A percentile compares a stretch with the other conserved stretches of the same genome.
Evolutionary conservation across 1,284 basidiomycete genomes (phyloP).

Genomic region (Ceratobasidium sp.): DNA sequence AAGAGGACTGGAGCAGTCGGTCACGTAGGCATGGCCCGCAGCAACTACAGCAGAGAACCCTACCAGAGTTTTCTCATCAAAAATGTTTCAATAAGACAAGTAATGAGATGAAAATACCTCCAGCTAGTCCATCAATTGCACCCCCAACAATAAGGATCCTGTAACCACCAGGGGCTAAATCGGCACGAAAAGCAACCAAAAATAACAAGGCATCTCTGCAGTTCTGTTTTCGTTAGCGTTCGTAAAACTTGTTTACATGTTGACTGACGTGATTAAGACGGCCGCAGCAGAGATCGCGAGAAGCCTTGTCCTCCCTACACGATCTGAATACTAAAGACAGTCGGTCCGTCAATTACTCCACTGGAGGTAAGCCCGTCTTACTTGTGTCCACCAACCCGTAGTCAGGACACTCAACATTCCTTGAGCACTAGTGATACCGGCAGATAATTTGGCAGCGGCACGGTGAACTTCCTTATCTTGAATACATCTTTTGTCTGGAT

Average conservation of each 20-base stretch:
- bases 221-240: background rate
- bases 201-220: constrained; percentile 71
- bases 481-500: constrained; percentile 36
- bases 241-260: background rate
- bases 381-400: constrained; percentile 56
- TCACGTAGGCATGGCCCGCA: constrained; percentile 66
- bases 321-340: constrained; percentile 70
- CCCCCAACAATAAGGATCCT: constrained; percentile 79
- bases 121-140: constrained; percentile 76
- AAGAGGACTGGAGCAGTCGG: constrained; percentile 63
- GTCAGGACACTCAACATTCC: constrained; percentile 42
- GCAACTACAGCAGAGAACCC: constrained; percentile 61
- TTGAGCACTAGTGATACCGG: constrained; percentile 28
- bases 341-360: background rate
- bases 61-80: constrained; percentile 48
- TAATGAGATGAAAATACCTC: constrained; percentile 61
- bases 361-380: constrained; percentile 50
- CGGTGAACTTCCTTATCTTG: constrained; percentile 41
- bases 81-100: background rate
- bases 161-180: constrained; percentile 76
- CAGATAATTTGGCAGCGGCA: constrained; percentile 36
- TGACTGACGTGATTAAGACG: constrained; percentile 60
- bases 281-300: constrained; percentile 70
- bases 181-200: constrained; percentile 64
- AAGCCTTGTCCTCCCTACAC: constrained; percentile 73